Evolutionary conservation across 176 grass and related monocot genomes (phyloP).

Genomic region (Oryza nivara): DNA sequence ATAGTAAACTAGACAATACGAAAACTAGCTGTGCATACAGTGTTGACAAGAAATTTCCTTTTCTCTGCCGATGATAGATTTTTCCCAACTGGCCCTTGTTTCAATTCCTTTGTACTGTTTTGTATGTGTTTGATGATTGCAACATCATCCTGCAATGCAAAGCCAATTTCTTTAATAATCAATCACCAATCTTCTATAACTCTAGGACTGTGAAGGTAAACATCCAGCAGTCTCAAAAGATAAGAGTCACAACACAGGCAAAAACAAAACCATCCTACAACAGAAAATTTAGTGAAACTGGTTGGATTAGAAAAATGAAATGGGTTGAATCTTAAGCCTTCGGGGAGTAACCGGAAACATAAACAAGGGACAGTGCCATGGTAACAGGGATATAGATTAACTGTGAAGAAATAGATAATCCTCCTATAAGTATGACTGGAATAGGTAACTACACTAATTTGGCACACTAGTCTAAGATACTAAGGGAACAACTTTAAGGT

Average conservation of each 20-base stretch:
- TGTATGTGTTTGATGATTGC: slow-evolving; percentile 39
- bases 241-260: neutral
- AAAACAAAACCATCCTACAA: neutral
- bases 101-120: slow-evolving; percentile 46
- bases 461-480: too few relatives aligned
- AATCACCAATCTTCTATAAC: neutral
- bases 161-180: neutral
- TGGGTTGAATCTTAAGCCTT: neutral
- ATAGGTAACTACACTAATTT: neutral
- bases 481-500: neutral
- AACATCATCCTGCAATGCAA: slow-evolving; percentile 37
- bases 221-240: neutral
- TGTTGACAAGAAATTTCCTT: slow-evolving; percentile 76
- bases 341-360: too few relatives aligned
- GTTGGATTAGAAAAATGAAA: neutral
- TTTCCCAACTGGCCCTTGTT: slow-evolving; percentile 49
- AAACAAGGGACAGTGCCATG: too few relatives aligned
- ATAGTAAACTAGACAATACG: neutral
- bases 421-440: neutral
- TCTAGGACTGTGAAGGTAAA: slow-evolving; percentile 10
- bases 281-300: neutral
- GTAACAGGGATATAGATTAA: neutral
- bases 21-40: slow-evolving; percentile 50
- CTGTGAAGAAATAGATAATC: neutral
- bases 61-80: slow-evolving; percentile 66